phyloP scores from a whole-genome alignment of 768 basidiomycete species.

The Lepiota venenata region DNA sequence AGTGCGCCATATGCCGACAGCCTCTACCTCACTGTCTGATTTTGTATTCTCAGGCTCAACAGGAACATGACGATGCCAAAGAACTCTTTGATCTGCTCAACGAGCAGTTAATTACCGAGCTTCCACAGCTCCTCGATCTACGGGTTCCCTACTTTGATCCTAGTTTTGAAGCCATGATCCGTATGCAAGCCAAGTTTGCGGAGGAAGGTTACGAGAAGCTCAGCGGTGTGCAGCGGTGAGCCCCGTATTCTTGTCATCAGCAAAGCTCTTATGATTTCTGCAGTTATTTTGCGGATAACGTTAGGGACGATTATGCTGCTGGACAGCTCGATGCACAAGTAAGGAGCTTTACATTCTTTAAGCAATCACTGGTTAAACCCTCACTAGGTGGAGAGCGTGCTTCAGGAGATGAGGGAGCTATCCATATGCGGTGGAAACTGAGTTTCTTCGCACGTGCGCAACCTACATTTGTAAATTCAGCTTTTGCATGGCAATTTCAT shows the following conservation, averaged over 20 bases:
- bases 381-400: conserved; percentile 84
- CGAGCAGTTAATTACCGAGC: conserved; percentile 84
- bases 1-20: conserved; percentile 34
- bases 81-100: conserved; percentile 94
- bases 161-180: conserved; percentile 97
- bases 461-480: conserved; percentile 3
- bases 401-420: conserved; percentile 95
- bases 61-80: conserved; percentile 92
- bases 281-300: conserved; percentile 86
- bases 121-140: conserved; percentile 90
- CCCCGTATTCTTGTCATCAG: background rate
- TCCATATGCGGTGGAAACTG: conserved; percentile 83
- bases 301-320: conserved; percentile 95
- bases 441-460: conserved; percentile 4
- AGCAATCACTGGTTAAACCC: background rate
- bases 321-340: conserved; percentile 95
- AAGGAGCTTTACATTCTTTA: conserved; percentile 12
- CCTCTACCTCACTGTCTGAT: background rate
- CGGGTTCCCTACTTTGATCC: conserved; percentile 98
- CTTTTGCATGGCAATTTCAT: too few relatives aligned
- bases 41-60: conserved; percentile 66
- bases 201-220: conserved; percentile 98
- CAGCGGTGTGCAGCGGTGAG: conserved; percentile 85
- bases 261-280: background rate
- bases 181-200: conserved; percentile 96